Percentiles rank a stretch among this genome's conserved stretches.
phyloP scores from a whole-genome alignment of 2,329 filamentous ascomycete species.

The Colletotrichum shisoi region DNA sequence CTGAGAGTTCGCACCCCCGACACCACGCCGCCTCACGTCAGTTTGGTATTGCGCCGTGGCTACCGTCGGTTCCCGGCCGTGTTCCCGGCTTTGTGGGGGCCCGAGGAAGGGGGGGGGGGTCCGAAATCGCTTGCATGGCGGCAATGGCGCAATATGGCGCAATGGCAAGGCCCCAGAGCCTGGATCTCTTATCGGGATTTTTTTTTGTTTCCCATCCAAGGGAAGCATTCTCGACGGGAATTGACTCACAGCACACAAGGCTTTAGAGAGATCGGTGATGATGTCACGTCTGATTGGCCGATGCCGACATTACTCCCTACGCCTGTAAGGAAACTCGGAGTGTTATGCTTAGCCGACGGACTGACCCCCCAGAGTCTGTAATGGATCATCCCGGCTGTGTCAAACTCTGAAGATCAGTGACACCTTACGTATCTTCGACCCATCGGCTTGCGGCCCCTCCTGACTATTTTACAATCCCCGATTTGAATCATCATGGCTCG shows the following conservation, averaged over 20 bases:
- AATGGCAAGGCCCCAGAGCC: constrained; percentile 24
- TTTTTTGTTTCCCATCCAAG: constrained; percentile 10
- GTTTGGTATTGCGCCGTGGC: too few relatives aligned
- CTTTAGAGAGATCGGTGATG: background rate
- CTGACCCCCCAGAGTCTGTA: background rate
- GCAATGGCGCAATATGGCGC: constrained; percentile 38
- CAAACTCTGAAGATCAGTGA: constrained; percentile 24
- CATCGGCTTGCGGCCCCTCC: constrained; percentile 3
- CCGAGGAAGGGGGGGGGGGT: background rate
- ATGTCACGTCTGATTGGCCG: constrained; percentile 24
- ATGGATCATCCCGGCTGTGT: constrained; percentile 24
- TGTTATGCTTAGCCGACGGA: background rate
- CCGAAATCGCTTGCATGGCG: constrained; percentile 27
- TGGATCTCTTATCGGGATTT: constrained; percentile 26
- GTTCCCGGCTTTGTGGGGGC: constrained; percentile 12
- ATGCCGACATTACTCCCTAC: background rate
- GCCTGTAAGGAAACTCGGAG: constrained; percentile 9
- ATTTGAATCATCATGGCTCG: constrained; percentile 17
- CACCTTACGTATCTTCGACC: constrained; percentile 19
- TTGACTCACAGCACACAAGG: constrained; percentile 5
- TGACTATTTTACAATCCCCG: background rate
- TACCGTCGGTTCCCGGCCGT: constrained; percentile 11
- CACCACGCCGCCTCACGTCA: too few relatives aligned
- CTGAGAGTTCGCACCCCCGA: too few relatives aligned
- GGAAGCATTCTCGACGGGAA: background rate